phyloP scores from a whole-genome alignment of 2,329 filamentous ascomycete genomes.

The Hysterium pulicare region DNA sequence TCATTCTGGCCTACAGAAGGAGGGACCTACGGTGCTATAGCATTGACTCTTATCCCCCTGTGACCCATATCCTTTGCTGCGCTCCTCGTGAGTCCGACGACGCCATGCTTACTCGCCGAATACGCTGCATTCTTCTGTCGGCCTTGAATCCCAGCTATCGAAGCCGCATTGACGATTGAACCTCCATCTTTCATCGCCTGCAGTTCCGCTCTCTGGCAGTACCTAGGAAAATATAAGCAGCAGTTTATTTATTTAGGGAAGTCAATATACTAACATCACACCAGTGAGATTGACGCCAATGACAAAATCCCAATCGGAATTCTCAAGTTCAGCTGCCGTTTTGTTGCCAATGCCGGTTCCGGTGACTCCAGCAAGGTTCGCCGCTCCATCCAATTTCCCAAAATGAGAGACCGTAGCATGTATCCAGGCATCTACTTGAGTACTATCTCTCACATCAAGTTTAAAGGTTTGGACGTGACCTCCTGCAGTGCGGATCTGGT shows the following conservation, averaged over 20 bases:
- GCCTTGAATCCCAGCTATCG: conserved; percentile 1
- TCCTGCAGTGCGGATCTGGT: conserved; percentile 6
- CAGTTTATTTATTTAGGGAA: not conserved
- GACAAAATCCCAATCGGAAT: conserved; percentile 15
- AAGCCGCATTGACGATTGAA: conserved; percentile 11
- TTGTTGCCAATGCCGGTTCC: conserved; percentile 11
- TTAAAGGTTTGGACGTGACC: conserved; percentile 20
- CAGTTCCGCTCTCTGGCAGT: conserved; percentile 34
- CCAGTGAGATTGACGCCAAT: conserved; percentile 40
- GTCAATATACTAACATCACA: conserved; percentile 17
- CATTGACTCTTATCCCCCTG: not conserved
- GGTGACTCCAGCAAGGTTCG: conserved; percentile 38
- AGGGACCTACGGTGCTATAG: conserved; percentile 2
- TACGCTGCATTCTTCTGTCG: conserved; percentile 3
- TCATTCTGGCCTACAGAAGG: no score
- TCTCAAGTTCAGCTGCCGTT: conserved; percentile 10
- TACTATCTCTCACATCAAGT: conserved; percentile 42
- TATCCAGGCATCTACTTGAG: conserved; percentile 41
- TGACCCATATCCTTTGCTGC: conserved; percentile 3
- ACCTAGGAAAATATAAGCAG: conserved; percentile 12
- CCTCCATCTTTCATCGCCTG: conserved; percentile 7
- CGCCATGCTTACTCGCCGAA: conserved; percentile 4
- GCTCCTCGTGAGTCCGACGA: conserved; percentile 1
- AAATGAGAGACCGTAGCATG: conserved; percentile 30
- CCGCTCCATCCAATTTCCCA: conserved; percentile 38